Base-by-base conservation (phyloP, 768 basidiomycete species). In the Suillus weaverae region DNA sequence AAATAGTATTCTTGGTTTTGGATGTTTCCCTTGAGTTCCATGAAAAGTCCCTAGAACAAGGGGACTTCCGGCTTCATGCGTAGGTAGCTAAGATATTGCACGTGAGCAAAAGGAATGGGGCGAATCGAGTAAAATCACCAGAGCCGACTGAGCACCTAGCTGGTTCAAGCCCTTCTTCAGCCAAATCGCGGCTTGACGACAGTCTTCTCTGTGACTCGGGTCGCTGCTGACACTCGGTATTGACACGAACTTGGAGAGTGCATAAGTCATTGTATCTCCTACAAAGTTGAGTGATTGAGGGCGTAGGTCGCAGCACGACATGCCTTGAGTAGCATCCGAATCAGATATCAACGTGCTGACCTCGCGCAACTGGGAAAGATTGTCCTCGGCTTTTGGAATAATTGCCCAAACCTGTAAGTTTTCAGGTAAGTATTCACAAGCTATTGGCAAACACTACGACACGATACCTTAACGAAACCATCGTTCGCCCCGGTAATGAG, bases 111-210 rank as follows among this genome's bases (percentile, higher is more conserved):
- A 16, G 5, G 32, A 43, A 11, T 18, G 30, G 3, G 33, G 8
- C 56, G 57, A n/a, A 54, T 43, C 55, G 39, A 6, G 60, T 38
- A 32, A 5, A 68, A 86, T 73, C 62, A 94, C 92, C 53, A 99
- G 79, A 10, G 83, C 80, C 0, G 95, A 85, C 43, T 89, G 84
- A 3, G 95, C 96, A 18, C 97, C 97, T 22, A 99, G 84, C 74
- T 97, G 93, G 2, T 83, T 83, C 18, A 99, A 79, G 70, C 93
- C 93, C 69, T 94, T 95, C 72, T 91, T 90, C 63, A 99, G 78
- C 89, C 95, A 95, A 51, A 96, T 89, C 6, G 95, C 95, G 1
- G 94, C 92, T 73, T 99, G 97, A 61, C 95, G 85, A 73, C 97
- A 99, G 73, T 96, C 90, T 74, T 94, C 94, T 62, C 86, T 83